Conservation (phyloP, 108 stramenopile genomes). For the Skeletonema menzelii region DNA sequence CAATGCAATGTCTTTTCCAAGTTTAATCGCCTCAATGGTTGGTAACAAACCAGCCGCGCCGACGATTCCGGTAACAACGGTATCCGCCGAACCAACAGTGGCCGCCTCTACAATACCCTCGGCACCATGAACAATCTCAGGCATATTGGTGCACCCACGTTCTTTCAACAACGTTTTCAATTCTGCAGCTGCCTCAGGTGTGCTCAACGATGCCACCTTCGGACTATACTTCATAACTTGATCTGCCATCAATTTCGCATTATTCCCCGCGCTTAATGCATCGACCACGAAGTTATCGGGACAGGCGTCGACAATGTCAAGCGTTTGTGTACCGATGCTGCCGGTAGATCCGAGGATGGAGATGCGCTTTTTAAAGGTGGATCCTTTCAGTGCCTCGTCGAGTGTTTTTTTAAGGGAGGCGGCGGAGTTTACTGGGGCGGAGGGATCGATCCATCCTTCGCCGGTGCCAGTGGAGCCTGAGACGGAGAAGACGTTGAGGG, state of each 20-base stretch:
- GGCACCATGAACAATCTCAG: slow-evolving; percentile 75
- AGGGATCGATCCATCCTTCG: slow-evolving; percentile 80
- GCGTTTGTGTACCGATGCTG: slow-evolving; percentile 95
- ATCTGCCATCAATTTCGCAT: slow-evolving; percentile 88
- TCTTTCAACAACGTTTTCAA: slow-evolving; percentile 52
- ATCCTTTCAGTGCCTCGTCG: slow-evolving; percentile 70
- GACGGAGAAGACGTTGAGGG: slow-evolving; percentile 22
- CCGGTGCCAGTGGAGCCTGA: slow-evolving; percentile 72
- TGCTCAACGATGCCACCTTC: slow-evolving; percentile 67
- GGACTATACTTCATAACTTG: slow-evolving; percentile 90
- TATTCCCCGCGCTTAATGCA: slow-evolving; percentile 87
- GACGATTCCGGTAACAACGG: slow-evolving; percentile 95
- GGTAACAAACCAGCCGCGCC: slow-evolving; percentile 94
- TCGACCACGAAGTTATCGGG: slow-evolving; percentile 93
- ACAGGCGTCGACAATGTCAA: slow-evolving; percentile 93
- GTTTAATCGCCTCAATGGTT: slow-evolving; percentile 94
- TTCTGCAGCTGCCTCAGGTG: slow-evolving; percentile 67
- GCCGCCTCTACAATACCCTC: slow-evolving; percentile 87
- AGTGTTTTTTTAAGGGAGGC: slow-evolving; percentile 73
- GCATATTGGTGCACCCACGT: slow-evolving; percentile 61
- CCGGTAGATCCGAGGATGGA: slow-evolving; percentile 91
- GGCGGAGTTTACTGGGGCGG: slow-evolving; percentile 77
- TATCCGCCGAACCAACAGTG: slow-evolving; percentile 77
- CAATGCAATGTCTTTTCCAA: slow-evolving; percentile 93
- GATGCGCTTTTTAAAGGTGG: slow-evolving; percentile 81